These are phyloP conservation scores for Xylaria hypoxylon DNA, from an alignment of 2,329 filamentous ascomycete species.

Conservation along the genomic window DNA sequence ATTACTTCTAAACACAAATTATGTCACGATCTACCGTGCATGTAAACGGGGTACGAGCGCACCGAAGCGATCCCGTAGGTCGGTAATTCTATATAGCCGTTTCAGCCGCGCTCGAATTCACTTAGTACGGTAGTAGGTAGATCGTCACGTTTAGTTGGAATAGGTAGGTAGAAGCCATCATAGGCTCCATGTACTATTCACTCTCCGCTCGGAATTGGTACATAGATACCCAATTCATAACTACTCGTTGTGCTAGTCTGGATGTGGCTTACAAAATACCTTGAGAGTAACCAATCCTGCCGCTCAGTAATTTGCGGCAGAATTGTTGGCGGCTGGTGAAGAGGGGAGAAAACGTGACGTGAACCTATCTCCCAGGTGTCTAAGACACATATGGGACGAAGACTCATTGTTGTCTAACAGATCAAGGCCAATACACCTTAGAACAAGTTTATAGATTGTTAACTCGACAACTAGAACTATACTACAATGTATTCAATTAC, in stretches of 20 bases:
- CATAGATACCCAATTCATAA: constrained; percentile 4
- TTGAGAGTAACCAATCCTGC: not conserved
- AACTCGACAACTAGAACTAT: not conserved
- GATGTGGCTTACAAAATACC: not conserved
- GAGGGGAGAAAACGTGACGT: too few relatives aligned
- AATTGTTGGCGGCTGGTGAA: not conserved
- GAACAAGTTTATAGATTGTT: not conserved
- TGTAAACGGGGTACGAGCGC: not conserved
- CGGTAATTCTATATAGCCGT: constrained; percentile 25
- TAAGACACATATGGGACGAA: not conserved
- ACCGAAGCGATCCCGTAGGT: not conserved
- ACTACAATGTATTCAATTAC: not conserved
- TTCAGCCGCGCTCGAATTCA: constrained; percentile 5
- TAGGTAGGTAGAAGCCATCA: constrained; percentile 15
- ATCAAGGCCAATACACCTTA: not conserved
- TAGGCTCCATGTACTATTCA: not conserved
- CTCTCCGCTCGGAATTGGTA: not conserved
- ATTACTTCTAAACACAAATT: not conserved
- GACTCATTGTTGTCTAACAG: not conserved
- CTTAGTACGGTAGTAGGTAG: not conserved
- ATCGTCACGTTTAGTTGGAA: not conserved
- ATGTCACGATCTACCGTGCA: constrained; percentile 3
- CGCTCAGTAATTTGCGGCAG: not conserved
- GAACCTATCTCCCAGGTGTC: not conserved
- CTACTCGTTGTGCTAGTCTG: too few relatives aligned